A percentile compares a stretch with the other conserved stretches of the same genome.
These are phyloP conservation scores for Eucalyptus grandis DNA, from an alignment of 345 rosid genomes.

Conservation along the genomic window DNA sequence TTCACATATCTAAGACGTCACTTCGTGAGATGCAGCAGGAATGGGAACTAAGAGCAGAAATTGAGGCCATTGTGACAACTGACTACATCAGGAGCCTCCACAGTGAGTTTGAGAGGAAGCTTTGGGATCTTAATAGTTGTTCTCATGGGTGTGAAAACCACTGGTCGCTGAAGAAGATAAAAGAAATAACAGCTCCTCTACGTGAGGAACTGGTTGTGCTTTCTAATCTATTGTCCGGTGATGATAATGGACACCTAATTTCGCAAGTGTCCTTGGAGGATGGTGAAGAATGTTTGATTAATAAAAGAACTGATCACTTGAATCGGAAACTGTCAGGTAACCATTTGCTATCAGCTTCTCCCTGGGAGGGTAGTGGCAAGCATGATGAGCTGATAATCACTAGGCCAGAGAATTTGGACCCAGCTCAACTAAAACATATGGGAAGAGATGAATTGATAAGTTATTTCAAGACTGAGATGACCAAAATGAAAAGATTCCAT, in stretches of 20 bases:
- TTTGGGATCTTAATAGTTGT: slow-evolving; percentile 24
- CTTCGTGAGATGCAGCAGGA: slow-evolving; percentile 43
- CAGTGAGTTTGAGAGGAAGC: slow-evolving; percentile 43
- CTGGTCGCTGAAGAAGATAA: slow-evolving; percentile 19
- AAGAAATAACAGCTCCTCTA: slow-evolving; percentile 49
- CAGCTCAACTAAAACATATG: slow-evolving; percentile 23
- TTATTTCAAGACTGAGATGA: slow-evolving; percentile 66
- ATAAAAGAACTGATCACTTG: slow-evolving; percentile 23
- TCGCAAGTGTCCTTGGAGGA: slow-evolving; percentile 42
- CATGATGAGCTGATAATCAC: slow-evolving; percentile 33
- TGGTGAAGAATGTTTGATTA: slow-evolving; percentile 16
- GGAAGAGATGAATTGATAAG: slow-evolving; percentile 22
- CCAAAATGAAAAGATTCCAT: slow-evolving; percentile 69
- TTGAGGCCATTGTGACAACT: slow-evolving; percentile 35
- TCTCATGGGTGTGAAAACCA: slow-evolving; percentile 14
- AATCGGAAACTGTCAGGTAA: slow-evolving; percentile 45
- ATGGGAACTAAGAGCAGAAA: slow-evolving; percentile 26
- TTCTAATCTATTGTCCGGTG: slow-evolving; percentile 26
- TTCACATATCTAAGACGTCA: slow-evolving; percentile 16
- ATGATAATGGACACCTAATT: slow-evolving; percentile 36
- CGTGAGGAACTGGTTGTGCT: slow-evolving; percentile 62
- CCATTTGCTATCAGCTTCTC: slow-evolving; percentile 26
- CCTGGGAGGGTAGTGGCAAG: slow-evolving; percentile 50
- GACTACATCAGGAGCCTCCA: slow-evolving; percentile 31
- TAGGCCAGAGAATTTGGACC: slow-evolving; percentile 41